phyloP scores from a whole-genome alignment of 208 protist species.

The Acanthamoeba quina region DNA sequence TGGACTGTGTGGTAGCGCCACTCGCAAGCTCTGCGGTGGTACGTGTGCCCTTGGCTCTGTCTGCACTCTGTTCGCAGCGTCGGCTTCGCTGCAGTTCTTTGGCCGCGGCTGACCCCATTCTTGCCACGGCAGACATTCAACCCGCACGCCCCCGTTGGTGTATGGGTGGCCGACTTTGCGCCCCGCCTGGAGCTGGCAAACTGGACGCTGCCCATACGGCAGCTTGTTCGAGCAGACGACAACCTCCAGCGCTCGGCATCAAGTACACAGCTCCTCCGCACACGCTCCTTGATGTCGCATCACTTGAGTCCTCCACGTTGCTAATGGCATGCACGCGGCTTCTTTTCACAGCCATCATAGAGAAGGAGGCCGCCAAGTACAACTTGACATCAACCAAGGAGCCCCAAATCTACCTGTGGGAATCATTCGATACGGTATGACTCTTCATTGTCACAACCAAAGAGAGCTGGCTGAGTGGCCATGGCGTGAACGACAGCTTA shows the following conservation, averaged over 20 bases:
- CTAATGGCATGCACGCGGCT: not conserved
- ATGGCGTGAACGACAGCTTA: no score
- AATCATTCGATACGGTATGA: conserved; percentile 24
- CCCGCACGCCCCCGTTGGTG: not conserved
- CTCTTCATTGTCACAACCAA: not conserved
- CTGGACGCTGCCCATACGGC: conserved; percentile 32
- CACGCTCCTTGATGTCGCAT: not conserved
- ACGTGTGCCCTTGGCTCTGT: not conserved
- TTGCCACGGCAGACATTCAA: not conserved
- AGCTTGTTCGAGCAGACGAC: conserved; percentile 36
- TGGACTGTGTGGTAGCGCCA: conserved; percentile 43
- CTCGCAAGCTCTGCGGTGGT: conserved; percentile 24
- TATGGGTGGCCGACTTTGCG: conserved; percentile 62
- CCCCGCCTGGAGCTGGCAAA: not conserved
- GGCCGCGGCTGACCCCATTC: not conserved
- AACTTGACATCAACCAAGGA: not conserved
- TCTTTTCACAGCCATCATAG: not conserved
- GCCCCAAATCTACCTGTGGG: conserved; percentile 38
- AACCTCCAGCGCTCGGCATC: conserved; percentile 4
- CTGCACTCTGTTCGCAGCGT: not conserved
- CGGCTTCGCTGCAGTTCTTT: not conserved
- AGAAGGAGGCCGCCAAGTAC: not conserved
- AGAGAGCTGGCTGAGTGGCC: no score
- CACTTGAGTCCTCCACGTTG: not conserved
- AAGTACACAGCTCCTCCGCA: not conserved